These are phyloP conservation scores for Ophiocordyceps camponoti-leonardi DNA, from an alignment of 2,329 filamentous ascomycete species.

Conservation along the genomic window DNA sequence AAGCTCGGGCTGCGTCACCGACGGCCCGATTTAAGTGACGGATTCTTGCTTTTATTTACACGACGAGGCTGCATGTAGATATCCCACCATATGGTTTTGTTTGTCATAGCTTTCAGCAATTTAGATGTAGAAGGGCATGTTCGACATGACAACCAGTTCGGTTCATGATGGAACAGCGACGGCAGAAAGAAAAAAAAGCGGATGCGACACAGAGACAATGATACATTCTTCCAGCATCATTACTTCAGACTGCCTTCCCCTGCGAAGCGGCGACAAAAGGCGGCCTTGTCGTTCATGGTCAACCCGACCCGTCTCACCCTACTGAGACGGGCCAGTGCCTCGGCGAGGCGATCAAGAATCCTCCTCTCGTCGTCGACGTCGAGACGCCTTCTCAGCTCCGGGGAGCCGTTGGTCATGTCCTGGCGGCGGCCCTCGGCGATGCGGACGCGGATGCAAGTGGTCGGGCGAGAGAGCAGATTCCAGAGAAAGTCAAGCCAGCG, in stretches of 20 bases:
- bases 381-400: constrained; percentile 10
- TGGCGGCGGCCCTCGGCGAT: constrained; percentile 64
- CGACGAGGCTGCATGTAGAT: neutral
- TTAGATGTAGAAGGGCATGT: neutral
- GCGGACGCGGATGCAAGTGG: constrained; percentile 77
- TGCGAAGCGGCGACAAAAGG: constrained; percentile 57
- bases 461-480: constrained; percentile 69
- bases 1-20: constrained; percentile 41
- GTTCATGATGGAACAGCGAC: neutral
- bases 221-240: neutral
- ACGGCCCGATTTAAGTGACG: constrained; percentile 14
- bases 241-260: constrained; percentile 13
- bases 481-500: constrained; percentile 61
- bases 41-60: neutral
- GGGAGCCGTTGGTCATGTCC: constrained; percentile 26
- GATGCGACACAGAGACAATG: neutral
- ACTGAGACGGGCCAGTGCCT: constrained; percentile 72
- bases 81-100: neutral
- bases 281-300: constrained; percentile 64
- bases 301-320: constrained; percentile 79
- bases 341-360: constrained; percentile 62
- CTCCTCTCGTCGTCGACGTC: constrained; percentile 41
- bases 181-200: neutral
- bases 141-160: neutral
- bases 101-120: neutral